phyloP scores from a whole-genome alignment of 768 basidiomycete species.

The Lepiota venenata region DNA sequence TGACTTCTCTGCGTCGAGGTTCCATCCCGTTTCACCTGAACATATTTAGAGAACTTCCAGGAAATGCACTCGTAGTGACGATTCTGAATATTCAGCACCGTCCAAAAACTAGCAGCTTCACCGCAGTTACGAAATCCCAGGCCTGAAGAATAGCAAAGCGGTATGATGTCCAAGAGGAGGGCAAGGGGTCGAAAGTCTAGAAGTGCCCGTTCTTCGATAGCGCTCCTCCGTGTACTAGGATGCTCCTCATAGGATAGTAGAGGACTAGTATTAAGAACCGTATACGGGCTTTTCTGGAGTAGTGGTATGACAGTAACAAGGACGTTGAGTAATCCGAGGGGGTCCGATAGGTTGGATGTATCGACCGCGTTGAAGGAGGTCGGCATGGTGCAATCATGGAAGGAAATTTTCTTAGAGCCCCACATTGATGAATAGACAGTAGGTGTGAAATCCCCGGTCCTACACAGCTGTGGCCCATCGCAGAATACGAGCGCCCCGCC shows the following conservation, averaged over 20 bases:
- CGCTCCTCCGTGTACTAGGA: slow-evolving; percentile 4
- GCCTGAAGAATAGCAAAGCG: slow-evolving; percentile 3
- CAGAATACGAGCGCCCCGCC: slow-evolving; percentile 39
- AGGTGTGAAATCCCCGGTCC: slow-evolving; percentile 17
- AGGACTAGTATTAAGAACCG: slow-evolving; percentile 40
- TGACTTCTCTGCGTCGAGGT: background rate
- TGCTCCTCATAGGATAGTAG: slow-evolving; percentile 22
- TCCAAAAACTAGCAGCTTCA: background rate
- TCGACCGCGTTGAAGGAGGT: slow-evolving; percentile 42
- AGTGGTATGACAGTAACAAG: slow-evolving; percentile 35
- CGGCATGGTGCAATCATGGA: slow-evolving; percentile 30
- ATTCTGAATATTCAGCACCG: background rate
- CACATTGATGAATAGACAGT: slow-evolving; percentile 31
- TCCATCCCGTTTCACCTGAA: background rate
- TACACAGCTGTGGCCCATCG: slow-evolving; percentile 26
- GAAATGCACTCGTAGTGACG: slow-evolving; percentile 2
- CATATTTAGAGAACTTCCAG: slow-evolving; percentile 1
- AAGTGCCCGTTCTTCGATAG: slow-evolving; percentile 5
- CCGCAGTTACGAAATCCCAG: slow-evolving; percentile 5
- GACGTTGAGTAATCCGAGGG: slow-evolving; percentile 44
- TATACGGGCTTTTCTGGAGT: slow-evolving; percentile 24
- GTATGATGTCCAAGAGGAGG: background rate
- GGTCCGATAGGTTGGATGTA: slow-evolving; percentile 47
- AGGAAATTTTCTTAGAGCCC: slow-evolving; percentile 27
- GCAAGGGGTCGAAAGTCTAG: slow-evolving; percentile 14